These are phyloP conservation scores for Penicillium sp. DNA, from an alignment of 2,329 filamentous ascomycete species.

Conservation along the genomic window DNA sequence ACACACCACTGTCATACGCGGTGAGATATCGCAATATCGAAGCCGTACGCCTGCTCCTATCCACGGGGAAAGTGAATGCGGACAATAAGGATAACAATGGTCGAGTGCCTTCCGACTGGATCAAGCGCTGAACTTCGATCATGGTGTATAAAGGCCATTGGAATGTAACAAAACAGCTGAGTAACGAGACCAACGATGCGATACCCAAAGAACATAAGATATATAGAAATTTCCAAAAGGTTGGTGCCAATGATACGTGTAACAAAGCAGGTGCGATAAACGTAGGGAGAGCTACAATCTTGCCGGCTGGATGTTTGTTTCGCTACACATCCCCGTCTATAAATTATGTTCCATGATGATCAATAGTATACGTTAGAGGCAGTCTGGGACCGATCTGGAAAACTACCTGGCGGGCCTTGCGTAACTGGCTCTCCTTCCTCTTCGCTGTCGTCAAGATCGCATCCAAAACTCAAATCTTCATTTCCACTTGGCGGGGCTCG, in stretches of 20 bases:
- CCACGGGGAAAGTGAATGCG: neutral
- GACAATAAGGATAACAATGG: neutral
- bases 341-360: conserved; percentile 3
- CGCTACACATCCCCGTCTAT: too few species aligned
- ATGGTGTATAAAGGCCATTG: neutral
- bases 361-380: conserved; percentile 40
- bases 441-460: conserved; percentile 53
- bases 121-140: neutral
- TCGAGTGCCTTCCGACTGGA: neutral
- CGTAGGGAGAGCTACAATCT: too few species aligned
- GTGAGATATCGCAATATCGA: neutral
- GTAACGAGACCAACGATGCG: neutral
- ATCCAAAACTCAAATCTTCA: conserved; percentile 36
- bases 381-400: conserved; percentile 40
- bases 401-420: conserved; percentile 35
- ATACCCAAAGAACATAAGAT: neutral
- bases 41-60: neutral
- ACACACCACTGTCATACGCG: neutral
- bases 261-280: too few species aligned
- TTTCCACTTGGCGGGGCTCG: conserved; percentile 59
- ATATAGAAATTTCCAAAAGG: neutral
- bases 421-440: conserved; percentile 30
- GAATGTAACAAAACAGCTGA: too few species aligned
- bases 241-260: too few species aligned
- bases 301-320: too few species aligned